These are phyloP conservation scores for Scytalidium sp. DNA, from an alignment of 2,329 filamentous ascomycete species.

Conservation along the genomic window DNA sequence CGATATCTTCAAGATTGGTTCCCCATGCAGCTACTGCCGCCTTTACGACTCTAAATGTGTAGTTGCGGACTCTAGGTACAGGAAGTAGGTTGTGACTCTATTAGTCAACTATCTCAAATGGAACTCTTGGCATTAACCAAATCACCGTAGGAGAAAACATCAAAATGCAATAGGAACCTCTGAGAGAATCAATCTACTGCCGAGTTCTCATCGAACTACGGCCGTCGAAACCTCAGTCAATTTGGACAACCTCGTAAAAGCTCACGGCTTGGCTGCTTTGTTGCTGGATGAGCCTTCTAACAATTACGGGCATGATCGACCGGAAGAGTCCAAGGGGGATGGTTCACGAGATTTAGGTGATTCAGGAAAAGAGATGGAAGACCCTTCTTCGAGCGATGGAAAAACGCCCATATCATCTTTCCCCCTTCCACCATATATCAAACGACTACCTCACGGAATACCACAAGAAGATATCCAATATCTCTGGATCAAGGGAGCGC, in stretches of 20 bases:
- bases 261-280: neutral
- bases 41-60: neutral
- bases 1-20: neutral
- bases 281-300: neutral
- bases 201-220: neutral
- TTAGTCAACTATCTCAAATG: neutral
- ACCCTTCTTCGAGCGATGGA: neutral
- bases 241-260: neutral
- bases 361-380: too few species aligned
- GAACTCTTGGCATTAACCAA: neutral
- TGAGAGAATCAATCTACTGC: neutral
- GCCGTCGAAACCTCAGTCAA: neutral
- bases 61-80: neutral
- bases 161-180: neutral
- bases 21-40: neutral
- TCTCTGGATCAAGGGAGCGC: conserved; percentile 75
- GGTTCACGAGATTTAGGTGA: too few species aligned
- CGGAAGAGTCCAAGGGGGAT: too few species aligned
- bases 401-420: neutral
- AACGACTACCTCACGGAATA: neutral
- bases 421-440: neutral
- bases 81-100: neutral
- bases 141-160: neutral
- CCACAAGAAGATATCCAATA: conserved; percentile 45
- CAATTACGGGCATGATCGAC: neutral